Evolutionary conservation across 495 filamentous ascomycete species (phyloP).

Genomic region (Xylaria cubensis): DNA sequence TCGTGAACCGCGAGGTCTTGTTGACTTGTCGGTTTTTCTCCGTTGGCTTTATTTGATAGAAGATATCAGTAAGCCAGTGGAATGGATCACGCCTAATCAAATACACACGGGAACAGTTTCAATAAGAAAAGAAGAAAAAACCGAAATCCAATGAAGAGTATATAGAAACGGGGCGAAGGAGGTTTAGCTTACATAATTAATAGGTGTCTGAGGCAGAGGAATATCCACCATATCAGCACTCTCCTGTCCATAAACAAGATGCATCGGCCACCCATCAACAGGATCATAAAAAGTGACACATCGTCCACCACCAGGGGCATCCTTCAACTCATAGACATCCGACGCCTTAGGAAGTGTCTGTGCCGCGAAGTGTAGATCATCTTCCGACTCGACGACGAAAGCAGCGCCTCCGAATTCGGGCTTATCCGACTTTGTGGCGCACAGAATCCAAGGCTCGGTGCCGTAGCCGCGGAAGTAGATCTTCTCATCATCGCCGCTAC

Average conservation of each 20-base stretch:
- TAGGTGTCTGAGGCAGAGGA: conserved; percentile 30
- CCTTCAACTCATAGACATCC: conserved; percentile 56
- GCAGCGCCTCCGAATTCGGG: conserved; percentile 60
- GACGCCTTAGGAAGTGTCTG: conserved; percentile 54
- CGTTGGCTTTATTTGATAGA: conserved; percentile 38
- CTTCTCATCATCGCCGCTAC: conserved; percentile 42
- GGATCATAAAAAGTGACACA: conserved; percentile 64
- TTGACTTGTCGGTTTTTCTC: conserved; percentile 57
- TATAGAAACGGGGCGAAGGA: background rate
- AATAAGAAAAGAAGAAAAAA: background rate
- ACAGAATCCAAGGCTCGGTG: conserved; percentile 64
- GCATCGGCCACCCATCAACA: conserved; percentile 64
- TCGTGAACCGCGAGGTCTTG: conserved; percentile 61
- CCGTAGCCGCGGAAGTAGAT: conserved; percentile 68
- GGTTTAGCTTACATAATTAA: conserved; percentile 35
- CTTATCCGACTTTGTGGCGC: conserved; percentile 54
- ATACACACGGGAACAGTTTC: background rate
- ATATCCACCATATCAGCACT: conserved; percentile 39
- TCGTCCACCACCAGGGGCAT: conserved; percentile 65
- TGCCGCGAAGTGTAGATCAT: conserved; percentile 58
- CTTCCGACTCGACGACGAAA: conserved; percentile 62
- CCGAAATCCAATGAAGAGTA: too few species aligned
- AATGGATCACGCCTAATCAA: background rate
- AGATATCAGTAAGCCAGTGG: background rate
- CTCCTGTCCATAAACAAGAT: conserved; percentile 63